Base-by-base conservation (phyloP, 2,329 filamentous ascomycete species). In the Penicillium nordicum region DNA sequence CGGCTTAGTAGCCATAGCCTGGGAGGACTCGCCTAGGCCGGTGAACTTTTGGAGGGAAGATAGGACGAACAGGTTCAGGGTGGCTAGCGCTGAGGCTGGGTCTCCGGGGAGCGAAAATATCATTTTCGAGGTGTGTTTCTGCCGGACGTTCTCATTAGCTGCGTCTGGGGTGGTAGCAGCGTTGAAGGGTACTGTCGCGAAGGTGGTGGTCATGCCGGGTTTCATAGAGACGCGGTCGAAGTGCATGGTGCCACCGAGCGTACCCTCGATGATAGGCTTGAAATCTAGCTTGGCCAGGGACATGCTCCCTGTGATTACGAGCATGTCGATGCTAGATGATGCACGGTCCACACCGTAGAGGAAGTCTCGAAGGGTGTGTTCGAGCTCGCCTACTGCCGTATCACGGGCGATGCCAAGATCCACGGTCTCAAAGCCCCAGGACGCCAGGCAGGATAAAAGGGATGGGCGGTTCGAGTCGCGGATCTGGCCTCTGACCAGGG, bases 211-310 rank as follows among this genome's bases (percentile, higher is more conserved):
- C 74, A 97, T 97, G 4, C 93, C 94, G 0, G 93, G 94, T 78
- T 97, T 97, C 92, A 99, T 97, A 52, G 87, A 84, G 5, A 97
- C 93, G 3, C 93, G 87, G 18, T 93, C 93, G 66, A 99, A 97
- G 74, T 97, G 93, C 63, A 97, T 96, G 0, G 87, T 92, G 4
- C 94, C 93, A 55, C 91, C 91, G 1, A 97, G 83, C 10, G 10
- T 40, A 1, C 85, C 86, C 77, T 97, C 93, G 66, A 97, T 89
- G 0, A 92, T 97, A 0, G 93, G 92, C 71, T 97, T 97, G 11
- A 97, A 85, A 73, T 97, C 94, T 4, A 96, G 85, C 75, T 97
- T 93, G 54, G 93, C 93, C 93, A 97, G 97, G 4, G 89, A 95
- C 18, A 97, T 93, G 18, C 37, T 40, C 5, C 37, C 16, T 5